Evolutionary conservation across 2,329 filamentous ascomycete species (phyloP), one percentile per base, ranked within the genome.

Genomic region (Fusarium sp.): DNA sequence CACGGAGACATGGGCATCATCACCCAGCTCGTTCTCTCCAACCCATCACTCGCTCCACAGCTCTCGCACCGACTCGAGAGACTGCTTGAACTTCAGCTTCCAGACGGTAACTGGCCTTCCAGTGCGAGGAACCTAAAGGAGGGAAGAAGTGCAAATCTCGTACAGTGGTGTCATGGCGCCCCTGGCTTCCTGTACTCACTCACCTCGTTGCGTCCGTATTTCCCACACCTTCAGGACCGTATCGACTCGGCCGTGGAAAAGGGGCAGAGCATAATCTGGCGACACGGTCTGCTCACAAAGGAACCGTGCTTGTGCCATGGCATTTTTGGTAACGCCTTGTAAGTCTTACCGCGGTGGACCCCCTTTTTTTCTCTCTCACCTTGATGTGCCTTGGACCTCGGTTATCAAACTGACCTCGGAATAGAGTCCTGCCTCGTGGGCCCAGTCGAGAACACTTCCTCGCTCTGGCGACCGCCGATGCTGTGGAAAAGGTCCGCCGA

Each of bases 1-100:
- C 91, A 94, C 77, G 93, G 93, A 9, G 87, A 89, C 14, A 89
- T 94, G 30, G 91, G 92, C 6, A 93, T 93, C 79, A 86, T 94
- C 65, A 91, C 89, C n/a, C 92, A 94, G 80, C 83, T 94, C 15
- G 86, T 93, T 2, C 83, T 89, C 25, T 90, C 90, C 3, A 86
- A 87, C 65, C 87, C 90, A 1, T 81, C 83, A 6, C 85, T 88
- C 71, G 90, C 91, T 1, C 80, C 85, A 2, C 85, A 86, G 56
- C 81, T 94, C 4, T 86, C 89, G 70, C 82, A 82, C 4, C 85
- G 88, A 22, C 79, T 94, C 6, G 84, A 85, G 1, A 84, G 85
- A 11, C 78, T 94, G 12, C 83, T 94, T 4, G 86, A 86, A 38
- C 84, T 89, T 71, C 92, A 94, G 78, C 86, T 85, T 62, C 83